Evolutionary conservation across 441 rosid species (phyloP), one percentile per base, ranked within the genome.

Genomic region (Populus tomentosa): DNA sequence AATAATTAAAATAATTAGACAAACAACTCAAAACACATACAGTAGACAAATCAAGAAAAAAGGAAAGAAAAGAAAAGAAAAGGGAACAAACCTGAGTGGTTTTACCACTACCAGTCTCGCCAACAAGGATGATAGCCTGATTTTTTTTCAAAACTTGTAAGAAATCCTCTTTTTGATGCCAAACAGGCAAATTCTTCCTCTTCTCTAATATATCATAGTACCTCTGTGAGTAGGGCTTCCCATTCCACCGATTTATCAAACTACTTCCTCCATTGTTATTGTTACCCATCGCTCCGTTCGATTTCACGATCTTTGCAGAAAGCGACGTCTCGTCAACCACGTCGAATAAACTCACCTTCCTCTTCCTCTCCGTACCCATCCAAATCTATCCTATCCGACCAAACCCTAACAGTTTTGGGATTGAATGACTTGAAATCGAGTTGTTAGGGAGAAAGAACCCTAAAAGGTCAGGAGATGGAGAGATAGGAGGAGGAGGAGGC

Each of bases 81-180:
- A 18, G 10, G 38, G 1, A 28, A 74, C 87, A 74, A 62, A 92
- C 98, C 98, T 96, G 99, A n/a, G 99, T 96, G 10, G 99, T 96
- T 89, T 96, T 96, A 59, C 99, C 99, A 74, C 99, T 96, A 74
- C 99, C 99, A 7, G 98, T 94, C 84, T 96, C 99, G 61, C 98
- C 99, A 23, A 96, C 98, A 53, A 96, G 88, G 53, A 96, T 81
- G 24, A 96, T 77, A 16, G 88, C 91, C 85, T 92, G 98, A 81
- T 85, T 90, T 42, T 70, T 70, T 69, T 71, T 92, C 82, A 94
- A 80, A n/a, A 61, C 94, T 66, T 75, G 82, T 76, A 94, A 85
- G 66, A 96, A 96, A 82, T 96, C 99, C 61, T 91, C 96, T 21
- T 88, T 96, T 82, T 96, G 98, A 4, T 86, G 94, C 99, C 99